Base-by-base conservation (phyloP, 2,329 filamentous ascomycete genomes). In the Phialophora chinensis region DNA sequence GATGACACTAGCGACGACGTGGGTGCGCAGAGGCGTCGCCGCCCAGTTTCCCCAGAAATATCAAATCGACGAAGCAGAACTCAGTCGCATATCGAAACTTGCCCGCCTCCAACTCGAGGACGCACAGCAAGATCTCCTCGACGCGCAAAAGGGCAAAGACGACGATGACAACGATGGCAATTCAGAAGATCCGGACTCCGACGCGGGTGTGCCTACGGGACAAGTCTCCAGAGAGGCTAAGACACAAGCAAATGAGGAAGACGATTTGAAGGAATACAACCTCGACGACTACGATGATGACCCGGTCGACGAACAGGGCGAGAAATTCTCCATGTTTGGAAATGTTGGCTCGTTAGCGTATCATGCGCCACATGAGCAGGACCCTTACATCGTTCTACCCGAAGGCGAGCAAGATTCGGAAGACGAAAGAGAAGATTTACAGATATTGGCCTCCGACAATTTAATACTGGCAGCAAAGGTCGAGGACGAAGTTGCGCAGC, bases 241-340 rank as follows among this genome's bases (percentile, higher is more conserved):
- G 20, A 20, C 66, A 62, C 27, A 62, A 29, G 86, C 84, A 20
- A 81, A 87, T 44, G 83, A 90, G 70, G 92, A 97, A 75, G 92
- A 96, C 72, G 93, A 97, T 77, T 85, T 99, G 58, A 95, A 94
- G 79, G 93, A 99, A 79, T 99, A 97, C 80, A 90, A 99, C 76
- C 86, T 99, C 62, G 94, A 98, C 71, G 89, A 97, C 79, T 99
- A 99, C 78, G 95, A 99, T 74, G 91, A 95, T 55, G 87, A 88
- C 7, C 85, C 86, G 14, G 85, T 86, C 1, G 88, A 88, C 33
- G 87, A 91, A 66, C 83, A 82, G 23, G 83, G 83, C 58, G 89
- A 92, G 74, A 86, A 89, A 62, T 90, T 95, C 85, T 90, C 89
- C 74, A 97, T 97, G 87, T 98, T 99, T 77, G 93, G 93, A 75